Evolutionary conservation across 2,329 filamentous ascomycete genomes (phyloP), one percentile per base, ranked within the genome.

Genomic region (Cladophialophora carrionii): DNA sequence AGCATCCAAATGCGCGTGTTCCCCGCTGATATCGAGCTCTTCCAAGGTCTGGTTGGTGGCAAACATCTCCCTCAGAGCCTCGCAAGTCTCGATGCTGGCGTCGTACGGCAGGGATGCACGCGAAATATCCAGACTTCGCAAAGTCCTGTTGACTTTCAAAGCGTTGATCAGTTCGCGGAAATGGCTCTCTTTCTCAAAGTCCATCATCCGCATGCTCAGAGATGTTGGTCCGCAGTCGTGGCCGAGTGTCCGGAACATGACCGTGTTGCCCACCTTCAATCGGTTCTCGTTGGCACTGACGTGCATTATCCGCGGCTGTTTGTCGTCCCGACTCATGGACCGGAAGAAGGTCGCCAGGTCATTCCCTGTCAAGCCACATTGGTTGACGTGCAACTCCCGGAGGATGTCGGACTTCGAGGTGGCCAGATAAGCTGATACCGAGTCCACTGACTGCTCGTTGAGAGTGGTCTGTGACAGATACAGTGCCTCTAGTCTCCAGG

Each of bases 21-120:
- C 88, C 8, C 88, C 88, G 29, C 88, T 90, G 52, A 91, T 87
- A 73, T 90, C 86, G 12, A 91, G 77, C 73, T 87, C 87, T 70
- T 87, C 81, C 1, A 91, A 77, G 0, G 85, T 87, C n/a, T 81
- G 80, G 66, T 91, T 91, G 59, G 88, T 83, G 37, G 86, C 84
- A 70, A 91, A 88, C 76, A 91, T 83, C 57, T 81, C 75, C 67
- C 87, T 84, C 62, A 91, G 75, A 14, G 85, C 83, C 65, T 84
- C 83, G 71, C 87, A 90, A 0, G 88, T 90, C 63, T 89, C 87
- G 9, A 85, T 83, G 8, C 85, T 84, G 2, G 88, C 88, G 73
- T 90, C 88, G 61, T 87, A 87, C 14, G 88, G 88, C 24, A 91
- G 78, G 0, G 88, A 90, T 1, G 87, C 86, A 69, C 89, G 87